phyloP scores from a whole-genome alignment of 1,139 yeast genomes.

The Spencermartinsiella ligniputridi region DNA sequence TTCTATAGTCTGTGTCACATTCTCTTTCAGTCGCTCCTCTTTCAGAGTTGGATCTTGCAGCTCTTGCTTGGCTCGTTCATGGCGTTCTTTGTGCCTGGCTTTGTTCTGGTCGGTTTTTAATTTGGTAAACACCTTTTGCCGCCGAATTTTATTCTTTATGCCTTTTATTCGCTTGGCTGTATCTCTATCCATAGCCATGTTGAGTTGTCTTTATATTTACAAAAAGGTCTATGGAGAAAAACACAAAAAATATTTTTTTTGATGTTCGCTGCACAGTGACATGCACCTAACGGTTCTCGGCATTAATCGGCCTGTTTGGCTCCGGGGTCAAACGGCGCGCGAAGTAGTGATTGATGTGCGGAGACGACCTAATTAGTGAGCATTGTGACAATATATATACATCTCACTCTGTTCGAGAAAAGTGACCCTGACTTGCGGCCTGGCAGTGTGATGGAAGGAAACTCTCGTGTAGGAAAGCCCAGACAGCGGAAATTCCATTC shows the following conservation, averaged over 20 bases:
- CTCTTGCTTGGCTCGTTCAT: slow-evolving; percentile 79
- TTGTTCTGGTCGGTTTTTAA: slow-evolving; percentile 72
- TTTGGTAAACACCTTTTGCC: slow-evolving; percentile 75
- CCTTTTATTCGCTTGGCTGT: slow-evolving; percentile 1
- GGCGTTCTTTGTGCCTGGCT: slow-evolving; percentile 69
- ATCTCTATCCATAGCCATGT: neutral
- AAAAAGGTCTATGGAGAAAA: no score
- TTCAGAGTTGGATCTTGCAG: slow-evolving; percentile 73
- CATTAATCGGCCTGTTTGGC: no score
- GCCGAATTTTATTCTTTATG: slow-evolving; percentile 66
- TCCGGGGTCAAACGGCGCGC: no score
- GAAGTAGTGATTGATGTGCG: no score
- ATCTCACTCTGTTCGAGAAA: no score
- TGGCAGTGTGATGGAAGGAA: neutral
- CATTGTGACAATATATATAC: no score
- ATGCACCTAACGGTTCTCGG: no score
- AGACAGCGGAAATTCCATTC: slow-evolving; percentile 67
- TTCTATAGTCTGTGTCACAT: slow-evolving; percentile 86
- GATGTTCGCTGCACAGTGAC: no score
- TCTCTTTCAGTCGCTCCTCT: slow-evolving; percentile 71
- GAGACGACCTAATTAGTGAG: no score
- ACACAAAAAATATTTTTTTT: no score
- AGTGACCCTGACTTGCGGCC: no score
- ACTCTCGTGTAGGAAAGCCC: slow-evolving; percentile 1
- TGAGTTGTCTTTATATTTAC: no score